Evolutionary conservation across 2,329 filamentous ascomycete genomes (phyloP).

Genomic region (Talaromyces sp.): DNA sequence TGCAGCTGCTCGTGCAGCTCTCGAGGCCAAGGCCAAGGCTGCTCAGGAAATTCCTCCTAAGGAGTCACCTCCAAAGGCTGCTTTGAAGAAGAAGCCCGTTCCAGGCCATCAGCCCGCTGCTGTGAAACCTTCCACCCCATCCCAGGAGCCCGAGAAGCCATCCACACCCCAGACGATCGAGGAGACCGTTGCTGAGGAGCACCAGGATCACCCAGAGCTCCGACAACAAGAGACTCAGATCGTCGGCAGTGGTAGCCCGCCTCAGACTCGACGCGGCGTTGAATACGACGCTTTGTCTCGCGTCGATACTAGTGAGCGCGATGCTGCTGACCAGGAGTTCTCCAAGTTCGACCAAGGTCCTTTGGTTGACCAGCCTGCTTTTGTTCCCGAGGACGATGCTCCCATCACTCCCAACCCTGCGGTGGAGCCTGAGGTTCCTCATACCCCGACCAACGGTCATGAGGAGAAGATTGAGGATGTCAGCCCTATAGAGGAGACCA

Average conservation of each 20-base stretch:
- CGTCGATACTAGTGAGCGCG: constrained; percentile 56
- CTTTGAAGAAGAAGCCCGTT: constrained; percentile 40
- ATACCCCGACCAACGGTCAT: constrained; percentile 23
- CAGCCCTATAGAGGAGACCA: not conserved
- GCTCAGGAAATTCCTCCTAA: constrained; percentile 29
- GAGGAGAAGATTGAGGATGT: constrained; percentile 11
- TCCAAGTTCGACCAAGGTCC: constrained; percentile 85
- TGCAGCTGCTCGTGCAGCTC: constrained; percentile 47
- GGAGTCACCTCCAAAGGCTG: constrained; percentile 26
- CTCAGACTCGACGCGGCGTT: constrained; percentile 53
- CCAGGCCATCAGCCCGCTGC: constrained; percentile 18
- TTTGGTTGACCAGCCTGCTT: constrained; percentile 81
- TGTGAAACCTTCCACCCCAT: not conserved
- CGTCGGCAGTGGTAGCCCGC: constrained; percentile 31
- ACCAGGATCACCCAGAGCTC: constrained; percentile 16
- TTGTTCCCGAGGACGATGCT: constrained; percentile 62
- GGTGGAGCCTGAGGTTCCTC: constrained; percentile 5
- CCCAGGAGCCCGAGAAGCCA: constrained; percentile 9
- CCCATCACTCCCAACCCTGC: not conserved
- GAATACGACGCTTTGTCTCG: constrained; percentile 61
- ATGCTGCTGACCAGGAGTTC: constrained; percentile 54
- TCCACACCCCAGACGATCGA: constrained; percentile 9
- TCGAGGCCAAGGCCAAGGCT: constrained; percentile 42
- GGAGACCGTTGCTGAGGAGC: no score
- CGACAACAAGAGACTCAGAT: constrained; percentile 28